Base-by-base conservation (phyloP, 768 basidiomycete genomes). In the Tylopilus balloui region DNA sequence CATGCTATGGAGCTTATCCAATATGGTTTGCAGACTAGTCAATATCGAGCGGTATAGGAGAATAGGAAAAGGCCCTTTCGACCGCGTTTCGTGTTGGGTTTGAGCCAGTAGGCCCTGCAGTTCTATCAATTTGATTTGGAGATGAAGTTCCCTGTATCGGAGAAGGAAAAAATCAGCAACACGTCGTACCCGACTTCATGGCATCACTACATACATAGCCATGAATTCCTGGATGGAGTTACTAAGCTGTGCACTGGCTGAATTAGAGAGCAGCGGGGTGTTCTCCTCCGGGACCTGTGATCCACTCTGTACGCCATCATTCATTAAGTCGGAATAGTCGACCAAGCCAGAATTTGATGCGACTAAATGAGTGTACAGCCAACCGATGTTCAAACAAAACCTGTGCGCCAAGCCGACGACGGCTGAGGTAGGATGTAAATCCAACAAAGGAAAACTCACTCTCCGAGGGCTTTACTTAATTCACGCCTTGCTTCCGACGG, bases 11-110 rank as follows among this genome's bases (percentile, higher is more conserved):
- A 99, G 69, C 62, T 80, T 84, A 60, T 94, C 92, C 53, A 95
- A 69, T 27, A 94, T 92, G 1, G 81, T 83, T 65, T 95, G 91
- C 53, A 92, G 60, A 58, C 88, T 87, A 1, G 82, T 85, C 68
- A 92, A 71, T 53, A 92, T 81, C 7, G 84, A 81, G 12, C 90
- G 84, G 60, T 98, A 99, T 9, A 93, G 71, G 41, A 79, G 69
- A 14, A 89, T 80, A 2, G 95, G 95, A 70, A 97, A 98, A 0
- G 94, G 92, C 0, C 96, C 96, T 64, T 98, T 99, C 49, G 97
- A 67, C 25, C 96, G 84, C 6, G 94, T 94, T 61, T 99, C 96
- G 60, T 94, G 86, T 53, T 86, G 84, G 0, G 96, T 87, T 59
- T 97, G 90, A 10, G 82, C 80, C 36, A 99, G 74, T n/a, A 97